These are phyloP conservation scores for Aspergillus glaucus DNA, from an alignment of 2,329 filamentous ascomycete species.

Conservation along the genomic window DNA sequence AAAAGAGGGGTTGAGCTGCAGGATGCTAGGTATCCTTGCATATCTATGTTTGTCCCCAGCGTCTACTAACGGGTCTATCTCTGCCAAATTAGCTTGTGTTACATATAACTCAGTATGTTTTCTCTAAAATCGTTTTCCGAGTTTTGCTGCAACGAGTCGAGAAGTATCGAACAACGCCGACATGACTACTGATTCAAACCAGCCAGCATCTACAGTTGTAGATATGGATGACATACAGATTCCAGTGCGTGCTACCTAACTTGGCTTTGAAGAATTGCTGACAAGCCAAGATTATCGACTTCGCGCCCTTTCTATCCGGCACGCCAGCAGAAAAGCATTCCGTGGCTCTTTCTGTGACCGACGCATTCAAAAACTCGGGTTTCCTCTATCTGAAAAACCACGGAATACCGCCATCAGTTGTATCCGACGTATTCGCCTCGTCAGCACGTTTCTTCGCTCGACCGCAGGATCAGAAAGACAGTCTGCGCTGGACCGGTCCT, in stretches of 20 bases:
- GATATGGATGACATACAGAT: conserved; percentile 41
- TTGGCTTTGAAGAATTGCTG: not conserved
- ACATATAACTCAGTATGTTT: too few species aligned
- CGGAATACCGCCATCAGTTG: conserved; percentile 55
- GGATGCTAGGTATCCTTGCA: not conserved
- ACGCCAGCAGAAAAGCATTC: conserved; percentile 53
- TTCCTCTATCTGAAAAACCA: conserved; percentile 87
- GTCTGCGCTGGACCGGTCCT: conserved; percentile 64
- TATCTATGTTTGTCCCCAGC: not conserved
- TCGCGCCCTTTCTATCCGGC: conserved; percentile 64
- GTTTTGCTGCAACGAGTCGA: too few species aligned
- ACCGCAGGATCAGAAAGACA: conserved; percentile 56
- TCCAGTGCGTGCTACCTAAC: conserved; percentile 24
- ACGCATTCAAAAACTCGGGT: conserved; percentile 77
- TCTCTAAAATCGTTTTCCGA: too few species aligned
- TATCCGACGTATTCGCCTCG: conserved; percentile 58
- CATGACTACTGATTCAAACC: not conserved
- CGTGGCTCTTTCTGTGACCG: conserved; percentile 65
- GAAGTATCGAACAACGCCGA: not conserved
- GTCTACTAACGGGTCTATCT: not conserved
- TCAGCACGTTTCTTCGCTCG: conserved; percentile 68
- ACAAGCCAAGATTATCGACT: conserved; percentile 63
- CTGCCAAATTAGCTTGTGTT: not conserved
- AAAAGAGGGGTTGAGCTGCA: not conserved
- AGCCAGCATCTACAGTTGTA: conserved; percentile 27